Percentiles rank a stretch among this genome's conserved stretches.
phyloP scores from a whole-genome alignment of 2,329 filamentous ascomycete genomes.

The Bertia moriformis region DNA sequence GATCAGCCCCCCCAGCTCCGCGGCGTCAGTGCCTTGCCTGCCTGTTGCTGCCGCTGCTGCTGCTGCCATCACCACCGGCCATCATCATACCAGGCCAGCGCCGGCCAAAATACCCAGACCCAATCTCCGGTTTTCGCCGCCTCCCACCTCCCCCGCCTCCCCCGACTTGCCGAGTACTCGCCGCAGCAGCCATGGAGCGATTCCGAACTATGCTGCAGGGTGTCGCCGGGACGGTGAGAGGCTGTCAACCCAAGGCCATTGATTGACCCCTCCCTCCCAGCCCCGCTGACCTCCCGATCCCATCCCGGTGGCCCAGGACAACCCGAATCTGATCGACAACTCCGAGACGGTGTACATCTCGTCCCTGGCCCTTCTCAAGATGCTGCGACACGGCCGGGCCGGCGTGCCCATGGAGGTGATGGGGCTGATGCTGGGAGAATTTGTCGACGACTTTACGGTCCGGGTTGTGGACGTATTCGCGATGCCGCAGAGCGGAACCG shows the following conservation, averaged over 20 bases:
- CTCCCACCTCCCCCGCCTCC: too few species aligned
- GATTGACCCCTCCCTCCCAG: not conserved
- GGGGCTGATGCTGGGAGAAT: slow-evolving; percentile 97
- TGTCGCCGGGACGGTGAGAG: not conserved
- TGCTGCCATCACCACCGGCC: too few species aligned
- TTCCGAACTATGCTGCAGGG: not conserved
- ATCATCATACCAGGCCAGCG: too few species aligned
- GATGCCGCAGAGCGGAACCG: slow-evolving; percentile 97
- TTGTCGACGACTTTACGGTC: slow-evolving; percentile 97
- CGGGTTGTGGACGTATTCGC: slow-evolving; percentile 97
- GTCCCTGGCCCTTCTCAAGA: slow-evolving; percentile 90
- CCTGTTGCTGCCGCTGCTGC: too few species aligned
- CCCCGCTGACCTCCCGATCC: slow-evolving; percentile 5
- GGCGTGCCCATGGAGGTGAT: slow-evolving; percentile 99
- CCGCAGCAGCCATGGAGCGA: not conserved
- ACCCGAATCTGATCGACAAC: slow-evolving; percentile 86
- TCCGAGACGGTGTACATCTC: slow-evolving; percentile 99
- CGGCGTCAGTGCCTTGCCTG: too few species aligned
- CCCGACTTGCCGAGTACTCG: too few species aligned
- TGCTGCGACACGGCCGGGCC: slow-evolving; percentile 91
- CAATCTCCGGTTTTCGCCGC: too few species aligned
- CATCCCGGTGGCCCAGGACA: slow-evolving; percentile 56
- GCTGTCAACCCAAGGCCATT: not conserved
- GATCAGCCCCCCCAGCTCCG: too few species aligned
- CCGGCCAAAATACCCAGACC: too few species aligned